These are phyloP conservation scores for Vickermania ingenoplastis DNA, from an alignment of 208 protist species.

Conservation along the genomic window DNA sequence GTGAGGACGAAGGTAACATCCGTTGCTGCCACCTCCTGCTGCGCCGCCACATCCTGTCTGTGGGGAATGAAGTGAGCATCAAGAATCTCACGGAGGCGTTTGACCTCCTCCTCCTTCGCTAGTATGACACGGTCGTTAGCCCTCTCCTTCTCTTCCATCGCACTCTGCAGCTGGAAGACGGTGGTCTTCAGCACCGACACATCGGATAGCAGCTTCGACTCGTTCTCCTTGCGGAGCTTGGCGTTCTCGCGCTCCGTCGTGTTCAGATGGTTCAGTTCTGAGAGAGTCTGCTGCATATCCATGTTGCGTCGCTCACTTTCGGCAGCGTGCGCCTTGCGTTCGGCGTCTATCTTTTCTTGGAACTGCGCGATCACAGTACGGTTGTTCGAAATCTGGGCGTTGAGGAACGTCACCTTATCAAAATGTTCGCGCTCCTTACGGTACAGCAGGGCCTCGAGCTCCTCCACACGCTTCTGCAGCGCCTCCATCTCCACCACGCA, in stretches of 20 bases:
- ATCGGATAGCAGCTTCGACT: background rate
- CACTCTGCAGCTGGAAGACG: conserved; percentile 13
- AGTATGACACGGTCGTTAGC: background rate
- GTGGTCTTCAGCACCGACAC: conserved; percentile 1
- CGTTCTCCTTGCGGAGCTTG: conserved; percentile 15
- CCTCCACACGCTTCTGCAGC: conserved; percentile 43
- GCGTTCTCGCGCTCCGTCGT: conserved; percentile 10
- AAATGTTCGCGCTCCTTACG: conserved; percentile 70
- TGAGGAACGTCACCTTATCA: conserved; percentile 81
- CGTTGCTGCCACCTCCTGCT: conserved; percentile 12
- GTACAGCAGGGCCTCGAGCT: conserved; percentile 51
- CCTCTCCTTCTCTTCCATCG: conserved; percentile 11
- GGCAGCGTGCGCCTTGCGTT: conserved; percentile 25
- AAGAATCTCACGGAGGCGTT: conserved; percentile 41
- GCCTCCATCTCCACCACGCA: conserved; percentile 50
- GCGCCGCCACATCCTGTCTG: conserved; percentile 36
- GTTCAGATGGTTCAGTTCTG: conserved; percentile 19
- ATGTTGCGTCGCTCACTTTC: conserved; percentile 24
- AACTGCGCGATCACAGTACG: conserved; percentile 60
- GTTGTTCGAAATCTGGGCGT: conserved; percentile 78
- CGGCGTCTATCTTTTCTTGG: conserved; percentile 42
- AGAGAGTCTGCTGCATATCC: conserved; percentile 17
- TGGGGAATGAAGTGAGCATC: conserved; percentile 78
- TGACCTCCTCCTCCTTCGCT: conserved; percentile 30
- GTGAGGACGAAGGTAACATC: conserved; percentile 24